These are phyloP conservation scores for Phoma sp. DNA, from an alignment of 2,329 filamentous ascomycete species.

Conservation along the genomic window DNA sequence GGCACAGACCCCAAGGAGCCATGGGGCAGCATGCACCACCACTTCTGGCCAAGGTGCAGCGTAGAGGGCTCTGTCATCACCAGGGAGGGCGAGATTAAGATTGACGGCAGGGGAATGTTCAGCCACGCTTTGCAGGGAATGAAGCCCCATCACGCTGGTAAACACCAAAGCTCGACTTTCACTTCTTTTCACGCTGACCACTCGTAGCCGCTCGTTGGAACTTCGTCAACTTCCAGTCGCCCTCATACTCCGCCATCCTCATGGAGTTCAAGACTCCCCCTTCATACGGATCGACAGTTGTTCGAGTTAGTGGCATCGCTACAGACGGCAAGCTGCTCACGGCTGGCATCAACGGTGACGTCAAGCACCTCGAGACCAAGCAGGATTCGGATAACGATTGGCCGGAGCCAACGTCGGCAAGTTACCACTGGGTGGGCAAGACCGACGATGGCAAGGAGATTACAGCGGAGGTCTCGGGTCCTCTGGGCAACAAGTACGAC, in stretches of 20 bases:
- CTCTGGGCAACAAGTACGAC: slow-evolving; percentile 75
- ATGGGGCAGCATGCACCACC: slow-evolving; percentile 91
- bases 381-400: slow-evolving; percentile 82
- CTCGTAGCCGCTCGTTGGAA: slow-evolving; percentile 80
- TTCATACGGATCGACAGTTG: slow-evolving; percentile 85
- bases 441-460: slow-evolving; percentile 78
- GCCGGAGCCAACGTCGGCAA: slow-evolving; percentile 81
- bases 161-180: slow-evolving; percentile 23
- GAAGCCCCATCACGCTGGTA: slow-evolving; percentile 96
- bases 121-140: slow-evolving; percentile 92
- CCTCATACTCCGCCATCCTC: slow-evolving; percentile 83
- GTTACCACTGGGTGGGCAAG: slow-evolving; percentile 80
- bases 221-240: slow-evolving; percentile 89
- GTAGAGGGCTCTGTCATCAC: slow-evolving; percentile 86
- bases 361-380: slow-evolving; percentile 72
- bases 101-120: slow-evolving; percentile 81
- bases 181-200: slow-evolving; percentile 19
- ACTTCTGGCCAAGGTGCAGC: slow-evolving; percentile 89
- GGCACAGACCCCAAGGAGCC: slow-evolving; percentile 86
- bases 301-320: slow-evolving; percentile 82
- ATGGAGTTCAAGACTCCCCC: slow-evolving; percentile 97
- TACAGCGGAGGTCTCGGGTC: slow-evolving; percentile 72
- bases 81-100: slow-evolving; percentile 79
- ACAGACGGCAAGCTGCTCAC: slow-evolving; percentile 82
- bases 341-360: slow-evolving; percentile 71